Evolutionary conservation across 805 yeast genomes (phyloP), one percentile per base, ranked within the genome.

Genomic region (Phaffomyces antillensis): DNA sequence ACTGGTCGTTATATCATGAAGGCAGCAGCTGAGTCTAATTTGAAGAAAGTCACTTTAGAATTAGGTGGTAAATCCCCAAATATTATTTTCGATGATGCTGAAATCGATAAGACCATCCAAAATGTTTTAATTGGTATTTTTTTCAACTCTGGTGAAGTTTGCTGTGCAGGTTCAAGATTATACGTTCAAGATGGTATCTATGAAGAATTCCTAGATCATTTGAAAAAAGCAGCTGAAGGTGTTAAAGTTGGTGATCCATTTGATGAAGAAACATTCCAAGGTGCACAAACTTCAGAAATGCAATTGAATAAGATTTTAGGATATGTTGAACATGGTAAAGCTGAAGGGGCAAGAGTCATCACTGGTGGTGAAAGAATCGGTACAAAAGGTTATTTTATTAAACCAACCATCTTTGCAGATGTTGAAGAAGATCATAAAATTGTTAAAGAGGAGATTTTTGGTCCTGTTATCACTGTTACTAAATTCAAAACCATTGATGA

Each of bases 51-150:
- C 15, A 46, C 49, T 25, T 40, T 46, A 36, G 49, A 46, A 32
- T 36, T 46, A 16, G 49, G 49, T 43, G 49, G 49, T 46, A 46
- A 46, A 35, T 46, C 49, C 35, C 49, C 49, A 37, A 46, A 46
- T 25, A 46, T 46, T 13, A 43, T 46, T 44, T 46, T 46, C 30
- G 38, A 46, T 35, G 49, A 46, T 43, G 49, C 49, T 40, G 49
- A 46, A 11, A 30, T 46, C n/a, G 36, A 43, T 20, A 46, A 46
- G 40, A 46, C 49, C 9, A 43, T 46, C 37, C 40, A 43, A n/a
- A 46, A 46, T 18, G 46, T 46, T 13, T 40, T 46, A 11, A 37
- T 42, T 36, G 49, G 49, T 46, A 46, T 46, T 26, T 46, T 46
- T 16, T 46, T 36, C 44, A 46, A 46, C 40, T 46, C 49, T 43